Base-by-base conservation (phyloP, 345 rosid species). In the Cardamine resedifolia region DNA sequence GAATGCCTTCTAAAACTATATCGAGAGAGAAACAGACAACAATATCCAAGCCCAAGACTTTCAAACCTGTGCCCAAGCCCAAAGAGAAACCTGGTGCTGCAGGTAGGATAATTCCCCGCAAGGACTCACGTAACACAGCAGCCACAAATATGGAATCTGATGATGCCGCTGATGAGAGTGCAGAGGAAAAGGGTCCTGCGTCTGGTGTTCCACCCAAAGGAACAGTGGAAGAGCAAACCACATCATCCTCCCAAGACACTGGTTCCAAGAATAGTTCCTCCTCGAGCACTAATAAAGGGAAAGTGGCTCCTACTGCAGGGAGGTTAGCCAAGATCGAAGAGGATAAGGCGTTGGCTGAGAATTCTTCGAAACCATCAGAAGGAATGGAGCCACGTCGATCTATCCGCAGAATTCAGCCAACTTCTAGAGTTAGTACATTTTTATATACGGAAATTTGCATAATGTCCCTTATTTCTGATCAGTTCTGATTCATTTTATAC, bases 391-490 rank as follows among this genome's bases (percentile, higher is more conserved):
- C 95, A 31, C 95, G 99, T n/a, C 84, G 99, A 79, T 96, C 98
- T 57, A 77, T 72, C 51, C 96, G 98, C 55, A 86, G 88, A 81
- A 96, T 96, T 75, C 97, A 90, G 83, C 99, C 99, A 64, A 96
- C 99, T 15, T 96, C 98, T 51, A 87, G 95, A 77, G 99, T 92
- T 81, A 84, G 97, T 70, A 28, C 19, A 47, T 41, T 12, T 41
- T 12, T 10, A 44, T 34, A 52, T 12, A 11, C 44, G 14, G 50
- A 55, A 53, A 36, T 66, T 15, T 34, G 49, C 78, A n/a, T 57
- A 53, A 12, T 45, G 5, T 34, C 23, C 66, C 64, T 57, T 7
- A 43, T 19, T 38, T 28, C 33, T 28, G 20, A 15, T 61, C 7
- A 10, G 20, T 27, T 2, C 21, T 0, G 41, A 9, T 55, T 23